Percentiles rank a stretch among this genome's conserved stretches.
Conservation (phyloP, 345 rosid species). For the Populus pruinosa region DNA sequence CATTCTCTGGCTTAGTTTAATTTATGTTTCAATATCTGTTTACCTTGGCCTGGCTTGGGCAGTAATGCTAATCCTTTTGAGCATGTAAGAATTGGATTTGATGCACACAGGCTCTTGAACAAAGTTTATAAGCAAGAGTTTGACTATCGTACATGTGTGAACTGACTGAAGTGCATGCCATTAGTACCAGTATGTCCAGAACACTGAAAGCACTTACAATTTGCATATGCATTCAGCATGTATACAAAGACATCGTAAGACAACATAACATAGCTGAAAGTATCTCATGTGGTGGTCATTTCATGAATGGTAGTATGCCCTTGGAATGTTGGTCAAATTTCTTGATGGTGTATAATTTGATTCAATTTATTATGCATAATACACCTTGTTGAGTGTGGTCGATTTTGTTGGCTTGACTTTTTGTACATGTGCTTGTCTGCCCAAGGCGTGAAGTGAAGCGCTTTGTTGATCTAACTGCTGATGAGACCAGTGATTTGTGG, state of each 20-base stretch:
- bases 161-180: not conserved
- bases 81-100: not conserved
- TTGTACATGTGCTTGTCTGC: slow-evolving; percentile 80
- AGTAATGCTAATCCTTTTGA: not conserved
- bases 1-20: not conserved
- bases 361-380: not conserved
- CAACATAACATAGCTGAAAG: not conserved
- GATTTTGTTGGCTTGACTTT: slow-evolving; percentile 49
- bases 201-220: not conserved
- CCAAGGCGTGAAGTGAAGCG: slow-evolving; percentile 84
- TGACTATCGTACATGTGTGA: not conserved
- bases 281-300: not conserved
- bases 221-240: not conserved
- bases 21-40: not conserved
- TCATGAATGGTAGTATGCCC: not conserved
- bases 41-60: not conserved
- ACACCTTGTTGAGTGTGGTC: not conserved
- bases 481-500: slow-evolving; percentile 83
- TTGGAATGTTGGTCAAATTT: not conserved
- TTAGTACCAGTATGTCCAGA: not conserved
- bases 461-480: slow-evolving; percentile 77
- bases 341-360: not conserved
- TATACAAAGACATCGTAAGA: not conserved
- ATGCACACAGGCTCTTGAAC: not conserved
- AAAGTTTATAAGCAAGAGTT: not conserved